A percentile compares a stretch with the other conserved stretches of the same genome.
These are phyloP conservation scores for Ampelomyces quisqualis DNA, from an alignment of 2,329 filamentous ascomycete genomes.

Conservation along the genomic window DNA sequence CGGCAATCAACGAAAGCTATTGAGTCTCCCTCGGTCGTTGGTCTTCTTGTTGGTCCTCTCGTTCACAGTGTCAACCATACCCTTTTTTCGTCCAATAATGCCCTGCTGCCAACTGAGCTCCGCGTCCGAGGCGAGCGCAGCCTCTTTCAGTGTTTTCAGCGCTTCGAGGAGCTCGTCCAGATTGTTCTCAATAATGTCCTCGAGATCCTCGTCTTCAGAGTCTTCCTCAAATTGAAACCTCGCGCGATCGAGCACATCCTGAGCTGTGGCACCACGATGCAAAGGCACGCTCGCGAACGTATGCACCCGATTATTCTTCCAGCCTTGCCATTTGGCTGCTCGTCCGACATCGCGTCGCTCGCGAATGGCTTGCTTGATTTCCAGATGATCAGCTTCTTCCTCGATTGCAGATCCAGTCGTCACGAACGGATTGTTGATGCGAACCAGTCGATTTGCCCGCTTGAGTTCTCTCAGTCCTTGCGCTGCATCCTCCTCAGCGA, in stretches of 20 bases:
- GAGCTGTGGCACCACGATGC: neutral
- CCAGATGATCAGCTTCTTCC: too few species aligned
- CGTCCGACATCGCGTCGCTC: too few species aligned
- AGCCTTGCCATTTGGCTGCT: neutral
- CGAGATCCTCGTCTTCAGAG: neutral
- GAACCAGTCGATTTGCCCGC: neutral
- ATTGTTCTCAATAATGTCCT: neutral
- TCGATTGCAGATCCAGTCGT: too few species aligned
- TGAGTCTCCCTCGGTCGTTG: too few species aligned
- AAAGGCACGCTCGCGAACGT: neutral
- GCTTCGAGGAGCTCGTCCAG: neutral
- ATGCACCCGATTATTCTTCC: neutral
- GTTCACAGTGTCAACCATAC: too few species aligned
- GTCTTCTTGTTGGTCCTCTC: too few species aligned
- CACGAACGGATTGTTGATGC: too few species aligned
- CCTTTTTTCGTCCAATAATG: too few species aligned
- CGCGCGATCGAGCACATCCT: neutral
- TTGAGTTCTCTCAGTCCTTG: neutral
- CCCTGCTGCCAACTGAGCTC: neutral
- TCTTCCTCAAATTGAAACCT: conserved; percentile 1
- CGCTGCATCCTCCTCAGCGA: neutral
- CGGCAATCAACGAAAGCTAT: too few species aligned
- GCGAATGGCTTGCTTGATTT: too few species aligned
- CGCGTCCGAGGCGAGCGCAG: neutral
- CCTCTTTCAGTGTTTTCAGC: neutral